These are phyloP conservation scores for Holtermanniella nyarrowii DNA, from an alignment of 768 basidiomycete species.

Conservation along the genomic window DNA sequence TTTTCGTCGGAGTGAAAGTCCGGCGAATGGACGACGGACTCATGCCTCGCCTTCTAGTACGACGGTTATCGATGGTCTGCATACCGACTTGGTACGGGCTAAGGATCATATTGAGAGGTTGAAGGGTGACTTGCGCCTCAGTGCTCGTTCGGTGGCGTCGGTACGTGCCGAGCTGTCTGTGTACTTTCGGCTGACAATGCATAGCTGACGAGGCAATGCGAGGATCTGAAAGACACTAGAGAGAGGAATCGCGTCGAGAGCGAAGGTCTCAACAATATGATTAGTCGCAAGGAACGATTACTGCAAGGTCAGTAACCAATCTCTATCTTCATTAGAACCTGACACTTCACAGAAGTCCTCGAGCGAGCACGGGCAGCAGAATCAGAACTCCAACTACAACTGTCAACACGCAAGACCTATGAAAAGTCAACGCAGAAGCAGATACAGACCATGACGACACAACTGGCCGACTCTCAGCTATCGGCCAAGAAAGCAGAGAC, in stretches of 20 bases:
- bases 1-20: slow-evolving; percentile 3
- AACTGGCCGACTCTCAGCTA: slow-evolving; percentile 30
- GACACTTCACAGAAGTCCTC: slow-evolving; percentile 26
- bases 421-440: slow-evolving; percentile 31
- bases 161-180: slow-evolving; percentile 12
- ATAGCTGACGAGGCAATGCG: slow-evolving; percentile 33
- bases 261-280: slow-evolving; percentile 35
- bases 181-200: too few relatives aligned
- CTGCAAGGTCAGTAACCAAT: slow-evolving; percentile 23
- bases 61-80: slow-evolving; percentile 30
- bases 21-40: slow-evolving; percentile 2
- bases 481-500: slow-evolving; percentile 27
- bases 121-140: slow-evolving; percentile 23
- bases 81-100: slow-evolving; percentile 24
- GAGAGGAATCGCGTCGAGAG: slow-evolving; percentile 33
- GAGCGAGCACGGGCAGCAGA: slow-evolving; percentile 38
- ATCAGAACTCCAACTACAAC: slow-evolving; percentile 17
- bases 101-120: slow-evolving; percentile 25
- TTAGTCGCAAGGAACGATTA: slow-evolving; percentile 33
- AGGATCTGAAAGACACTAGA: slow-evolving; percentile 38
- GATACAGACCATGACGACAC: slow-evolving; percentile 19
- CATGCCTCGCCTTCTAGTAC: slow-evolving; percentile 12
- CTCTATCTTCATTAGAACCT: neutral
- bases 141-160: slow-evolving; percentile 20
- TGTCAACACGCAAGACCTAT: slow-evolving; percentile 19